Evolutionary conservation across 2,329 filamentous ascomycete genomes (phyloP), one percentile per base, ranked within the genome.

Genomic region (Aspergillus nomiae): DNA sequence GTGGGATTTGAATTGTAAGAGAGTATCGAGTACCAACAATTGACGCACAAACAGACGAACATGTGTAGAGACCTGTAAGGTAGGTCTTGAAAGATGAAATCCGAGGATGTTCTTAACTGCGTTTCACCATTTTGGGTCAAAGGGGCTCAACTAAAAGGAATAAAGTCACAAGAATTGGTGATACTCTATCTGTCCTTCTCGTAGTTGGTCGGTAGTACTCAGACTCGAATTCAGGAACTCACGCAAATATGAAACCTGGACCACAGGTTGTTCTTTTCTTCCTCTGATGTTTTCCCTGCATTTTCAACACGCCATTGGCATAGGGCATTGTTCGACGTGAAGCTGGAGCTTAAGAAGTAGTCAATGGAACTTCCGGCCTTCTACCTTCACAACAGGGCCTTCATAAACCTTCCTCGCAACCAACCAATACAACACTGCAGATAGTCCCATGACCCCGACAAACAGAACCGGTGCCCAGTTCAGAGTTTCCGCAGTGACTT

Each of bases 381-480:
- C 56, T 0, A 63, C 58, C 36, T 48, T 63, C 30, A 64, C 65
- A 14, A 70, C 72, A 3, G 74, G 72, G 11, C 71, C 71, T 56
- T 65, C 62, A 65, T 80, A 80, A 9, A 71, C 59, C 38, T 70
- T 65, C 60, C 78, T 63, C 75, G 70, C n/a, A 75, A 53, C 21
- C 72, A 75, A 46, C 21, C 72, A 12, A 68, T 80, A 80, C 65
- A 81, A 81, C 5, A 73, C 66, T 3, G 75, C 67, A 3, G 79
- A 77, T 38, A 82, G 73, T 9, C 78, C 56, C 63, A 82, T 76
- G 6, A 79, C 73, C 2, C 72, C 75, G 46, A 67, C 71, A 59
- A 83, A 82, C 43, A 85, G 78, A 5, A 83, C 74, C 21, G 76
- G 69, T 30, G 78, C 79, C 81, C 82, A 86, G 70, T 86, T 86